Percentiles rank a stretch among this genome's conserved stretches.
These are phyloP conservation scores for Wakefieldia striispora DNA, from an alignment of 768 basidiomycete genomes.

Conservation along the genomic window DNA sequence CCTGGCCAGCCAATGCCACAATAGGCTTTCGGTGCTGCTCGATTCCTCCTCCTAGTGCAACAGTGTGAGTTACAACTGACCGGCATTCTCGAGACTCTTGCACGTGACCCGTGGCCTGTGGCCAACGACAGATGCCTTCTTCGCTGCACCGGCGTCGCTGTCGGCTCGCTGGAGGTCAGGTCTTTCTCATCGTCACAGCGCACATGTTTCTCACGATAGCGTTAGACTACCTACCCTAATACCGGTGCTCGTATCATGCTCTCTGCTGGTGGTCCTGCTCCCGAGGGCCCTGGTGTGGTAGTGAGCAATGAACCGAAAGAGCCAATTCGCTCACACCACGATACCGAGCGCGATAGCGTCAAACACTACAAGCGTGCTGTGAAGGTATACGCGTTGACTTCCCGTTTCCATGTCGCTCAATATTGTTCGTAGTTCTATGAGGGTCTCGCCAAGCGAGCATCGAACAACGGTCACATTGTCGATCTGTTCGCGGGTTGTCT, in stretches of 20 bases:
- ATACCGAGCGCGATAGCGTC: constrained; percentile 94
- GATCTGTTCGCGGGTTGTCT: constrained; percentile 97
- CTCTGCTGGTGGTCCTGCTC: constrained; percentile 92
- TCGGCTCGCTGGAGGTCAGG: constrained; percentile 81
- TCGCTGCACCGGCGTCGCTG: constrained; percentile 92
- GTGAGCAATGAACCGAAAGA: constrained; percentile 95
- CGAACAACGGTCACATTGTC: constrained; percentile 91
- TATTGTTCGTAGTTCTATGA: constrained; percentile 81
- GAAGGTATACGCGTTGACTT: constrained; percentile 57
- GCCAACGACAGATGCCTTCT: constrained; percentile 91
- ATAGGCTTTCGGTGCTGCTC: constrained; percentile 78
- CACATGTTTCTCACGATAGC: not conserved
- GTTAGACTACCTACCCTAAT: constrained; percentile 83
- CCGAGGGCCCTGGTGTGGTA: constrained; percentile 96
- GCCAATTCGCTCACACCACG: constrained; percentile 97
- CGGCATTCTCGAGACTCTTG: constrained; percentile 81
- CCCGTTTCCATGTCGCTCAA: not conserved
- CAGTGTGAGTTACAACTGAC: constrained; percentile 97
- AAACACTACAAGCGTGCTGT: constrained; percentile 97
- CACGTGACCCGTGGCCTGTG: constrained; percentile 96
- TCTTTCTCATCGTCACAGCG: not conserved
- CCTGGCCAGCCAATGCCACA: constrained; percentile 81
- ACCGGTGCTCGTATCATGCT: constrained; percentile 96
- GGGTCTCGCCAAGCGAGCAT: constrained; percentile 85
- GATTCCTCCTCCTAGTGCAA: constrained; percentile 88